Percentiles rank a stretch among this genome's conserved stretches.
phyloP scores from a whole-genome alignment of 2,329 filamentous ascomycete genomes.

The Ustilaginoidea virens region DNA sequence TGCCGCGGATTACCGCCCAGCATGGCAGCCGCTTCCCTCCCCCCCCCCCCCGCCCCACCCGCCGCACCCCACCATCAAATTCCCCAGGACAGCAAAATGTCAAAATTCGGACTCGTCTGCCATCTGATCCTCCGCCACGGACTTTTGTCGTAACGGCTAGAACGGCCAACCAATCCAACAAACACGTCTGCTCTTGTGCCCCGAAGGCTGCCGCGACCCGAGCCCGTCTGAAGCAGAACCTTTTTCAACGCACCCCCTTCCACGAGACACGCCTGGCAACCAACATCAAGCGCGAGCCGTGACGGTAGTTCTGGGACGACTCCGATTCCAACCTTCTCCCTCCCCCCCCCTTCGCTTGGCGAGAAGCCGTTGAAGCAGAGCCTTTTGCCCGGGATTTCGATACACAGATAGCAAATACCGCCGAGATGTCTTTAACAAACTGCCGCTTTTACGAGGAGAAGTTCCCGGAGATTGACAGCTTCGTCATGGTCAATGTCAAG shows the following conservation, averaged over 20 bases:
- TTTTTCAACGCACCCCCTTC: too few species aligned
- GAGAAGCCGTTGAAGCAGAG: too few species aligned
- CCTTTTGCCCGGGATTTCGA: constrained; percentile 11
- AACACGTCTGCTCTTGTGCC: too few species aligned
- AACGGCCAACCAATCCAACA: too few species aligned
- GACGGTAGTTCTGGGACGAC: constrained; percentile 8
- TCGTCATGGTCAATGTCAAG: constrained; percentile 99
- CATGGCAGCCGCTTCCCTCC: constrained; percentile 14
- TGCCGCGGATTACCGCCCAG: constrained; percentile 16
- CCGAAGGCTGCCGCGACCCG: too few species aligned
- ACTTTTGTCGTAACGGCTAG: too few species aligned
- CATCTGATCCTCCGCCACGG: too few species aligned
- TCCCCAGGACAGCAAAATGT: constrained; percentile 21
- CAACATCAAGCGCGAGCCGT: not conserved
- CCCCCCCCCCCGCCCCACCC: constrained; percentile 8
- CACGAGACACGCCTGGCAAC: not conserved
- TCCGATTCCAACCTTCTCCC: too few species aligned
- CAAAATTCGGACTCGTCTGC: too few species aligned
- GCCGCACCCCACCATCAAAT: constrained; percentile 24
- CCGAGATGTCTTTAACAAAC: constrained; percentile 87
- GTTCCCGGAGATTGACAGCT: constrained; percentile 89
- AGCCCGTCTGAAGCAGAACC: too few species aligned
- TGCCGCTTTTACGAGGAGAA: constrained; percentile 97
- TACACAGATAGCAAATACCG: constrained; percentile 37
- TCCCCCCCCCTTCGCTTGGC: not conserved